Percentiles rank a stretch among this genome's conserved stretches.
phyloP scores from a whole-genome alignment of 768 basidiomycete species.

The Rhodotorula graminis region DNA sequence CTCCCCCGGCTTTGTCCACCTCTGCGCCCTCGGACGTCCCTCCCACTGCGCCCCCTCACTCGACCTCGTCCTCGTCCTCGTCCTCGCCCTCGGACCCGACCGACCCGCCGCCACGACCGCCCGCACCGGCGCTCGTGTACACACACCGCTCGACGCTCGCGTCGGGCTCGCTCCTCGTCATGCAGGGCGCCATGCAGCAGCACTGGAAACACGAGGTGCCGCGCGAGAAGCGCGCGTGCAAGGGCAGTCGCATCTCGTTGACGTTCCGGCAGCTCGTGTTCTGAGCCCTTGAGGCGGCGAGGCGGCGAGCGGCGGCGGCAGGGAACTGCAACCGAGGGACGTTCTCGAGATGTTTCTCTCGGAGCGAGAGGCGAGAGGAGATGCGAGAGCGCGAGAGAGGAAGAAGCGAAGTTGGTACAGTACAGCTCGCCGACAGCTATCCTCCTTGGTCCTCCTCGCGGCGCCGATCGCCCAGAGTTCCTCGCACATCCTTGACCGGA shows the following conservation, averaged over 20 bases:
- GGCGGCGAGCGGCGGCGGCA: too few relatives aligned
- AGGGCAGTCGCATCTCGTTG: constrained; percentile 48
- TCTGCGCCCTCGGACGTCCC: neutral
- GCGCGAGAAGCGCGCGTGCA: constrained; percentile 45
- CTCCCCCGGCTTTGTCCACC: neutral
- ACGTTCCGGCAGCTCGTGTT: constrained; percentile 50
- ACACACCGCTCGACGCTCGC: constrained; percentile 33
- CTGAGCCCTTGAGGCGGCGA: neutral
- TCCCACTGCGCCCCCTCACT: neutral
- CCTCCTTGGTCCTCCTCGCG: too few relatives aligned
- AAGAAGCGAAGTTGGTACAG: too few relatives aligned
- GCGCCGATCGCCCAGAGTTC: too few relatives aligned
- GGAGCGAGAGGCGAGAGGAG: too few relatives aligned
- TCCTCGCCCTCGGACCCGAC: neutral
- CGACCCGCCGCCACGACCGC: neutral
- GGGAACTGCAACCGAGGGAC: too few relatives aligned
- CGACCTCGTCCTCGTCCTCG: neutral
- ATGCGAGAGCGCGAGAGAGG: too few relatives aligned
- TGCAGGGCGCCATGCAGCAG: constrained; percentile 51
- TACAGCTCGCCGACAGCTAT: too few relatives aligned
- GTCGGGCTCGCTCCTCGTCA: constrained; percentile 50
- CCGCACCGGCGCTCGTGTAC: neutral
- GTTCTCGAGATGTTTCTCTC: too few relatives aligned
- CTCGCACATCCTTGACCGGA: too few relatives aligned
- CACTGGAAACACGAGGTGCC: constrained; percentile 50